A percentile compares a stretch with the other conserved stretches of the same genome.
Evolutionary conservation across 495 filamentous ascomycete species (phyloP).

Genomic region (Trichoderma reesei): DNA sequence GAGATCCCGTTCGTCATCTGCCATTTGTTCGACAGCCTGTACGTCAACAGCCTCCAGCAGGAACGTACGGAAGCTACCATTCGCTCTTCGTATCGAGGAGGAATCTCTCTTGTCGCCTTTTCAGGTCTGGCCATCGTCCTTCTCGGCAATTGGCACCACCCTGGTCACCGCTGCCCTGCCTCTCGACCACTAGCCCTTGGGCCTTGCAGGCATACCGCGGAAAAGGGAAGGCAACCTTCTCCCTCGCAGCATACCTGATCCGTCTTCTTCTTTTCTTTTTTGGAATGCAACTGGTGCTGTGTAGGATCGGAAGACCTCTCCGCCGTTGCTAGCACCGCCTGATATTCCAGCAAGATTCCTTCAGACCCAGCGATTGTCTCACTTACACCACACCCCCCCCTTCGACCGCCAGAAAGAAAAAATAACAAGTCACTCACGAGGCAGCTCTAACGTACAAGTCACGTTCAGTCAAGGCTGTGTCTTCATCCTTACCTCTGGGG

Average conservation of each 20-base stretch:
- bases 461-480: neutral
- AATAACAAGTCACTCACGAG: neutral
- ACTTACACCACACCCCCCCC: neutral
- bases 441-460: neutral
- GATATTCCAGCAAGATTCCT: neutral
- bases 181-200: neutral
- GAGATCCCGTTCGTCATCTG: neutral
- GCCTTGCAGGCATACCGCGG: neutral
- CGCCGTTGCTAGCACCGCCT: neutral
- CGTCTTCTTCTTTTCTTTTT: neutral
- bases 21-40: neutral
- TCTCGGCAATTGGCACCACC: neutral
- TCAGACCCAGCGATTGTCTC: neutral
- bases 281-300: slow-evolving; percentile 5
- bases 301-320: neutral
- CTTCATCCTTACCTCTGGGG: neutral
- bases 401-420: neutral
- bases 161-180: neutral
- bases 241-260: slow-evolving; percentile 3
- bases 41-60: no score
- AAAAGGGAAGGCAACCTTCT: neutral
- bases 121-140: neutral
- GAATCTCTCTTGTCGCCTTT: neutral
- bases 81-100: neutral
- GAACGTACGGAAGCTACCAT: neutral